These are phyloP conservation scores for Fusarium palustre DNA, from an alignment of 2,329 filamentous ascomycete genomes.

Conservation along the genomic window DNA sequence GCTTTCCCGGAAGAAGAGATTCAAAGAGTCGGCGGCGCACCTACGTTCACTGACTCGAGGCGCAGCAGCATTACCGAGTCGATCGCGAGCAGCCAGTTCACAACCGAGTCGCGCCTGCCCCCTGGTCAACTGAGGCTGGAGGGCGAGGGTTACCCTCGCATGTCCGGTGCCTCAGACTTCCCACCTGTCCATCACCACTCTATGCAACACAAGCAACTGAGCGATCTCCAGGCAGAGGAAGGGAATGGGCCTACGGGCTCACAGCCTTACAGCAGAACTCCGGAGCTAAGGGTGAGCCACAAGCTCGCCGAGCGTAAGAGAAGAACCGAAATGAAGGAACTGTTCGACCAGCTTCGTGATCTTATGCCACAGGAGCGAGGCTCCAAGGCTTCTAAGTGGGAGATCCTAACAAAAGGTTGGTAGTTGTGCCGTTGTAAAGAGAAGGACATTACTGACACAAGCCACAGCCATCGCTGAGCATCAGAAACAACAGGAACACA, in stretches of 20 bases:
- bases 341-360: slow-evolving; percentile 84
- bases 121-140: slow-evolving; percentile 79
- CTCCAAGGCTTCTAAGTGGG: slow-evolving; percentile 90
- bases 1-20: slow-evolving; percentile 82
- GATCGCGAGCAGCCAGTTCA: slow-evolving; percentile 82
- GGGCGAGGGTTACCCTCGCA: slow-evolving; percentile 59
- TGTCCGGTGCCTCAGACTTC: slow-evolving; percentile 67
- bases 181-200: slow-evolving; percentile 77
- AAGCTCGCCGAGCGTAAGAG: slow-evolving; percentile 88
- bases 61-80: slow-evolving; percentile 83
- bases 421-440: slow-evolving; percentile 2
- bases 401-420: slow-evolving; percentile 85
- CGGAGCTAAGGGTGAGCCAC: slow-evolving; percentile 84
- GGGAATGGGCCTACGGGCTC: slow-evolving; percentile 62
- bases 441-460: slow-evolving; percentile 23
- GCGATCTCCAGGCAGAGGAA: slow-evolving; percentile 72
- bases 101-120: slow-evolving; percentile 77
- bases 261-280: slow-evolving; percentile 85
- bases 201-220: slow-evolving; percentile 79
- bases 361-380: slow-evolving; percentile 84
- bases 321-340: slow-evolving; percentile 87
- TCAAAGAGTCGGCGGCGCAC: slow-evolving; percentile 59
- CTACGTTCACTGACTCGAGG: slow-evolving; percentile 71
- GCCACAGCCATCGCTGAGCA: slow-evolving; percentile 71
- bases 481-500: slow-evolving; percentile 64